Base-by-base conservation (phyloP, 176 grass and related monocot genomes). In the Oryza glaberrima region DNA sequence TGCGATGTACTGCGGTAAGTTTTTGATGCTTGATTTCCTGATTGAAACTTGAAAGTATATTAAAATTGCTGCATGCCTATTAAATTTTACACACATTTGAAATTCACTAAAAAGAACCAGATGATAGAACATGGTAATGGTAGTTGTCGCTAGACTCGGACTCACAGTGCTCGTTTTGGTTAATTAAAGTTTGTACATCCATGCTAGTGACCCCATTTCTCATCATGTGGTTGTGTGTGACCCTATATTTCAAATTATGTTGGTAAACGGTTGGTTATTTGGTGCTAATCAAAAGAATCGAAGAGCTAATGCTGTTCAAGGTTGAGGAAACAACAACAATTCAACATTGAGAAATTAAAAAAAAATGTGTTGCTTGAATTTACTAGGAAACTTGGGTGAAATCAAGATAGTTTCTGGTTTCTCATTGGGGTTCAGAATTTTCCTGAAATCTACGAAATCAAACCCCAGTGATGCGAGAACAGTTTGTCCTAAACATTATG, bases 1-100 rank as follows among this genome's bases (percentile, higher is more conserved):
- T 92, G 23, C 90, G 90, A 28, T 92, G 86, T 32, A 86, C 78
- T 69, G 90, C 90, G 23, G 90, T 92, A 51, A 85, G 86, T 70
- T 70, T 69, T 15, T 72, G 75, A 72, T 72, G 35, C 49, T 44
- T 73, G 19, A 30, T 73, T 86, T n/a, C 14, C 14, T 54, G 51
- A 22, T 64, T n/a, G 44, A 45, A 65, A 38, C 20, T 64, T 22
- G 9, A 63, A 22, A 10, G 9, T 23, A 23, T 23, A 34, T 77
- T 64, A 16, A 32, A 35, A 6, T 28, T 14, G 6, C 20, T 74
- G 6, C 61, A 54, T 38, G 16, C 49, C 26, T n/a, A 68, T 80
- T 48, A 16, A 49, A 17, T 47, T 30, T 46, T 45, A 16, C 14
- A 2, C 11, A 43, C 19, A 56, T 16, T 56, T 20, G 12, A 0